A percentile compares a stretch with the other conserved stretches of the same genome.
Conservation (phyloP, 208 protist genomes). For the Histomonas meleagridis region DNA sequence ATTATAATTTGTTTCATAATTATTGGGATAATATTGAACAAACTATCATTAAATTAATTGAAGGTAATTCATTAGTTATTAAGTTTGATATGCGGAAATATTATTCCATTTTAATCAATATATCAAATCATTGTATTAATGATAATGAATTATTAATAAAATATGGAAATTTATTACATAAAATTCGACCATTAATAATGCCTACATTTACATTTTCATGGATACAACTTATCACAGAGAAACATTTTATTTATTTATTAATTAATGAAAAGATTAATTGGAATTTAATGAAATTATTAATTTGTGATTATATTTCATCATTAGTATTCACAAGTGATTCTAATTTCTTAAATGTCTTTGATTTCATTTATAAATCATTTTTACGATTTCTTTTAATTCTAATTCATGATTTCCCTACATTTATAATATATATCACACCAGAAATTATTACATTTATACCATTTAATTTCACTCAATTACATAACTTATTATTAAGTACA, state of each 20-base stretch:
- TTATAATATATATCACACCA: background rate
- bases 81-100: background rate
- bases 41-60: background rate
- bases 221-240: background rate
- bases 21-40: background rate
- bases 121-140: background rate
- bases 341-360: background rate
- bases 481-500: background rate
- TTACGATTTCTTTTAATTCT: background rate
- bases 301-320: background rate
- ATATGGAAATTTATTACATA: background rate
- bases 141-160: background rate
- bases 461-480: background rate
- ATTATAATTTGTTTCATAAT: background rate
- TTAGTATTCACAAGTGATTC: background rate
- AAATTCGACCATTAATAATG: background rate
- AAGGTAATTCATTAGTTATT: background rate
- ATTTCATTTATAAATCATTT: background rate
- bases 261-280: background rate
- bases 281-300: background rate
- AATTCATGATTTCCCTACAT: conserved; percentile 9
- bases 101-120: background rate
- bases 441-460: background rate
- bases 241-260: background rate
- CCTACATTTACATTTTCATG: background rate